Base-by-base conservation (phyloP, 2,329 filamentous ascomycete genomes). In the Aurifilum marmelostoma region DNA sequence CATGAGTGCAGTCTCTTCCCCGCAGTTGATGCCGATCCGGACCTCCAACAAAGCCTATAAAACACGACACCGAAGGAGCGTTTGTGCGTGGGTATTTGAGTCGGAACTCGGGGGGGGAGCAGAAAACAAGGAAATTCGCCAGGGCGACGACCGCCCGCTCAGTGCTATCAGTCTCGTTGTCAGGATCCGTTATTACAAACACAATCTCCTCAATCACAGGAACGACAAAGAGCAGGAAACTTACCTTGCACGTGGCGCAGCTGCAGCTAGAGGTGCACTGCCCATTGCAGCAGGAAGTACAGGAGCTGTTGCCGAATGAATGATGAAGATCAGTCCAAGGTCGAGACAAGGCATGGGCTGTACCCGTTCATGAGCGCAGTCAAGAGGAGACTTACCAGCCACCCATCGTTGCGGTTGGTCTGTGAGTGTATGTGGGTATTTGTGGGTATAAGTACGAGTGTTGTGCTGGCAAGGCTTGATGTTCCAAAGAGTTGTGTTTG, bases 231-330 rank as follows among this genome's bases (percentile, higher is more conserved):
- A 34, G 32, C 11, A 7, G 32, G 8, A 37, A 18, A 67, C 60
- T 65, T 41, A 68, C 70, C 67, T 69, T 69, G 68, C 70, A 71
- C 24, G 66, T 60, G 65, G 65, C 24, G 59, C 70, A 71, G 41
- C 27, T 60, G 60, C 70, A 71, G 66, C 50, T 50, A 5, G 61
- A 64, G 41, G 58, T 47, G 56, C 67, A 71, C 18, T 65, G 52
- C 52, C 60, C 67, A 60, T 66, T 70, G 68, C 67, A 71, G 70
- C 70, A 71, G n/a, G 37, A 41, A 63, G 58, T 68, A 63, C 68
- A 71, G 50, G 66, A 24, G 62, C 70, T 69, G 61, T n/a, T 34
- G 34, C 8, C 50, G 18, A 14, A n/a, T n/a, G n/a, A 21, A n/a
- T 5, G 14, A 16, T 27, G n/a, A 43, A 64, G 52, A 60, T 70